These are phyloP conservation scores for barley (Hordeum vulgare) DNA, from an alignment of 176 grass and related monocot genomes.

Conservation along the genomic window DNA sequence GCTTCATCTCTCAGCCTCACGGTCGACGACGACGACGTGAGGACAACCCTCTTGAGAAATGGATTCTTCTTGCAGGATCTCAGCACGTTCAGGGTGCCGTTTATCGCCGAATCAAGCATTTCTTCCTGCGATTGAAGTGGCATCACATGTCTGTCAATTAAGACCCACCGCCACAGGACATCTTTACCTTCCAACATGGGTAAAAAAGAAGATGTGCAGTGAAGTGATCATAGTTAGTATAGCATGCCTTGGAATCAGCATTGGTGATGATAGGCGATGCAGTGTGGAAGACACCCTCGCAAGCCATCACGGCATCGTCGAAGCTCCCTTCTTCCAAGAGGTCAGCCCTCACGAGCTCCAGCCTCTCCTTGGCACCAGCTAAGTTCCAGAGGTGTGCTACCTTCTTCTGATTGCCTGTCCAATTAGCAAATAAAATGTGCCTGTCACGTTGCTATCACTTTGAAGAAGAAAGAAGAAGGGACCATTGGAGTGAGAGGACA, in stretches of 20 bases:
- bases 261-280: slow-evolving; percentile 60
- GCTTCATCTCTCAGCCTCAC: slow-evolving; percentile 61
- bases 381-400: slow-evolving; percentile 72
- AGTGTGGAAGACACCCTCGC: slow-evolving; percentile 77
- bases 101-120: slow-evolving; percentile 51
- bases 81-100: slow-evolving; percentile 76
- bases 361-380: slow-evolving; percentile 67
- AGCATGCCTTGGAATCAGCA: slow-evolving; percentile 60
- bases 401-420: slow-evolving; percentile 68
- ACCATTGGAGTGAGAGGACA: slow-evolving; percentile 5
- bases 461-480: not conserved
- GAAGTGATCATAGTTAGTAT: not conserved
- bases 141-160: not conserved
- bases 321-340: slow-evolving; percentile 82
- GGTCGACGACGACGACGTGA: slow-evolving; percentile 78
- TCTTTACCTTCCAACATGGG: not conserved
- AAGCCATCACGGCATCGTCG: slow-evolving; percentile 66
- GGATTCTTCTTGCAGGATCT: slow-evolving; percentile 78
- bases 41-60: slow-evolving; percentile 51
- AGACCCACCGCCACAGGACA: not conserved
- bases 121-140: slow-evolving; percentile 1
- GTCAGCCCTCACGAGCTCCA: slow-evolving; percentile 66
- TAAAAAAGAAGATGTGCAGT: not conserved
- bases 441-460: not conserved
- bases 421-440: not conserved